A percentile compares a stretch with the other conserved stretches of the same genome.
Evolutionary conservation across 1,284 basidiomycete species (phyloP).

Genomic region (Schizophyllum amplum): DNA sequence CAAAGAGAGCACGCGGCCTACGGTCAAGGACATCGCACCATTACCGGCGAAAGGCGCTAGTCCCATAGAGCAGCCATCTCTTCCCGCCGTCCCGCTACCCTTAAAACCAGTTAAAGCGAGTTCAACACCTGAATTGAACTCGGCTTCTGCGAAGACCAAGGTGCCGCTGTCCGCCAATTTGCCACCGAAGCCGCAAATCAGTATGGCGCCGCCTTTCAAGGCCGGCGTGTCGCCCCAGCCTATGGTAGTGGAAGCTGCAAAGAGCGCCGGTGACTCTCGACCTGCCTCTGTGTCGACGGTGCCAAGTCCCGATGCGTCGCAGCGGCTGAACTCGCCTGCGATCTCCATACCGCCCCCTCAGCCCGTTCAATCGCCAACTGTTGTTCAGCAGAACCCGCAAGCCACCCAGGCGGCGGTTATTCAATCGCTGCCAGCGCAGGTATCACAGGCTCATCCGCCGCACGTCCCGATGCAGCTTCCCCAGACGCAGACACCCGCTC

Average conservation of each 20-base stretch:
- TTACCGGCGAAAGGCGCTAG: too few relatives aligned
- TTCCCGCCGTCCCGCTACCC: neutral
- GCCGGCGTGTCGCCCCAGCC: neutral
- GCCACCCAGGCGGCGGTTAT: too few relatives aligned
- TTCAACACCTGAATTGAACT: constrained; percentile 15
- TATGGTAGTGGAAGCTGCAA: neutral
- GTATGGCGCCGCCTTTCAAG: neutral
- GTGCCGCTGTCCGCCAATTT: neutral
- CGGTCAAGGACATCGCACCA: neutral
- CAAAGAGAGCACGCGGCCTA: neutral
- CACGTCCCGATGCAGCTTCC: too few relatives aligned
- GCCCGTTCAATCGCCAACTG: neutral
- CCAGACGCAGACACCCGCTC: too few relatives aligned
- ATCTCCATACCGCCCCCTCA: neutral
- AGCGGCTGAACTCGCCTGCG: neutral
- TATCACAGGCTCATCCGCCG: neutral
- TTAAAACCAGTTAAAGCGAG: neutral
- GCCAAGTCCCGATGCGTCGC: neutral
- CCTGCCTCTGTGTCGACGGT: neutral
- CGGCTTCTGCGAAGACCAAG: constrained; percentile 3
- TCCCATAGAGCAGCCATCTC: neutral
- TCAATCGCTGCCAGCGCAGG: neutral
- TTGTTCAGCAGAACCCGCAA: too few relatives aligned
- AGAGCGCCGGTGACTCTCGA: neutral
- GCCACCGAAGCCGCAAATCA: neutral